Evolutionary conservation across 352 stramenopile genomes (phyloP), one percentile per base, ranked within the genome.

Genomic region (Pythium biforme): DNA sequence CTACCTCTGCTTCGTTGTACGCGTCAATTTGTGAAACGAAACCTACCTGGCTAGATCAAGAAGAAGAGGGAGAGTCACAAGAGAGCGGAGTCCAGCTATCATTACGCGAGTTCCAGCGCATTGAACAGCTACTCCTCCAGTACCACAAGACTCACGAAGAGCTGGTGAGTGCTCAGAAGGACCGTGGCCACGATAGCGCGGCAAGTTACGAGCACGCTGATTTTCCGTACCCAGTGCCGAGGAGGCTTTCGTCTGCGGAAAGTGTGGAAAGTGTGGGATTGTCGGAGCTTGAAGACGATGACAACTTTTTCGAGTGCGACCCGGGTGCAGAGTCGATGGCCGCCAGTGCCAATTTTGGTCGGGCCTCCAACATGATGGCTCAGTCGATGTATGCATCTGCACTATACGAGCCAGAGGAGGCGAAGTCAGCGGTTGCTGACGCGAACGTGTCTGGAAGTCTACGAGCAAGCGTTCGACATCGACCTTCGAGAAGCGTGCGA

Each of bases 371-470:
- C 62, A 60, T 79, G 54, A 86, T 95, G 78, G 72, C 70, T 0
- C 81, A 92, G 62, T 95, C 87, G 2, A 89, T 95, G 74, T 95
- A 95, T 59, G 78, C 83, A 27, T 94, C 85, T 27, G 85, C 84
- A 37, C 63, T 85, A 27, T 90, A 77, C 51, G 77, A 78, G 19
- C 67, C 75, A 7, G 71, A 77, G 10, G 76, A 82, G 8, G 69
- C 14, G 52, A 79, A 51, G 46, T 25, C 25, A 40, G 68, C 6
- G 17, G 41, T 19, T 40, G 49, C 12, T 68, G 22, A 56, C 2
- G 14, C 33, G 6, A 56, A 37, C 5, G n/a, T 29, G 14, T 40
- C 41, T 46, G 33, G 45, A 50, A 75, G 55, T 55, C 45, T 71
- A 7, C 54, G 56, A 14, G 31, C 54, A 39, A 75, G 60, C 40